phyloP scores from a whole-genome alignment of 2,329 filamentous ascomycete species.

The Epichloe glyceriae region DNA sequence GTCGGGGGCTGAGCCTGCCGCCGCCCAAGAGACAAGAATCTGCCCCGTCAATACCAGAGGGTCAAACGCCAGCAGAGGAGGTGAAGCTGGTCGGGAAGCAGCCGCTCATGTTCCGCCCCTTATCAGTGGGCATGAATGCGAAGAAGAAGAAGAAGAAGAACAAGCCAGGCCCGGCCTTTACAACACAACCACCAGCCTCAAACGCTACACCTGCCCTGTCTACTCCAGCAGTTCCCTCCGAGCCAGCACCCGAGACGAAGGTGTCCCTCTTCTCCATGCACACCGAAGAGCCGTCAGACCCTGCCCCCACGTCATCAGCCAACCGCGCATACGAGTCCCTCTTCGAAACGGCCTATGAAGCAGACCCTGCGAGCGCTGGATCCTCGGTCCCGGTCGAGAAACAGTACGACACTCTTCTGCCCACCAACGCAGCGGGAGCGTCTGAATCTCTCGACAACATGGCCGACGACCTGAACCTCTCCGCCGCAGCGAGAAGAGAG shows the following conservation, averaged over 20 bases:
- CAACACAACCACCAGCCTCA: conserved; percentile 5
- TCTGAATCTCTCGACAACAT: conserved; percentile 54
- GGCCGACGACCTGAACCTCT: conserved; percentile 67
- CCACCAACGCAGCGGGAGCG: conserved; percentile 15
- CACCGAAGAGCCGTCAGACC: conserved; percentile 22
- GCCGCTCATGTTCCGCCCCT: conserved; percentile 74
- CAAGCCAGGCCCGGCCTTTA: conserved; percentile 6
- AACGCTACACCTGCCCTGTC: conserved; percentile 3
- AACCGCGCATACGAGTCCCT: conserved; percentile 37
- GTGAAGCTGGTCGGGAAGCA: conserved; percentile 64
- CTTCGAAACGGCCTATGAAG: conserved; percentile 24
- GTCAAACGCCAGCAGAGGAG: conserved; percentile 46
- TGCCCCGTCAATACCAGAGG: conserved; percentile 38
- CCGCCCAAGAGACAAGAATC: conserved; percentile 27
- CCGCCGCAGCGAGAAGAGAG: conserved; percentile 63
- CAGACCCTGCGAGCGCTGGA: neutral
- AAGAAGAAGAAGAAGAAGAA: conserved; percentile 49
- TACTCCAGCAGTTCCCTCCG: conserved; percentile 5
- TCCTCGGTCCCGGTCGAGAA: conserved; percentile 4
- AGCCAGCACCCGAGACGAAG: conserved; percentile 32
- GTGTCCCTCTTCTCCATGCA: conserved; percentile 58
- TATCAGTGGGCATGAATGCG: conserved; percentile 68
- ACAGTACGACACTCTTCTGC: conserved; percentile 13
- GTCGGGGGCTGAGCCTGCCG: conserved; percentile 22
- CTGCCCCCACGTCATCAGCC: conserved; percentile 10